Evolutionary conservation across 192 early-diverging fungal genomes (phyloP), one percentile per base, ranked within the genome.

Genomic region (Lobosporangium transversale): DNA sequence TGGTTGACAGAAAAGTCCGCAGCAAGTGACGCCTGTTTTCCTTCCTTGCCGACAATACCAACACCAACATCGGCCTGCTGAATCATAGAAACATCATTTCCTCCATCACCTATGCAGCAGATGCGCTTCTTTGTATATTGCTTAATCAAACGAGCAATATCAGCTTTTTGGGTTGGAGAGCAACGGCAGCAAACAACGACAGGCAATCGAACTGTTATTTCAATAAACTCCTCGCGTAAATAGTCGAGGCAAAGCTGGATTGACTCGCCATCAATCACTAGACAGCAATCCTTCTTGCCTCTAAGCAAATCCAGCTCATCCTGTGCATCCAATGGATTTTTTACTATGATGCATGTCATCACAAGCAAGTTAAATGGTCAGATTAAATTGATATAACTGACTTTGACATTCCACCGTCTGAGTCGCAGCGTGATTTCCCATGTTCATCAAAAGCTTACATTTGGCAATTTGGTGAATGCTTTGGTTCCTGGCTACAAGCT

Each of bases 41-140:
- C 97, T 84, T 98, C 97, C 79, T 95, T 96, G 53, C 97, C 97
- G 14, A 95, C 95, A 75, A 98, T 92, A 27, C 97, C 97, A 12
- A 98, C 93, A 47, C 97, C 84, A n/a, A 98, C 94, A 74, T 98
- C 89, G 0, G 97, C 97, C 0, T 93, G 90, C 73, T 96, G 94
- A 62, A 98, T 98, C 97, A 98, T 98, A 40, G 89, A 91, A 43
- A 98, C 95, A 69, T 98, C 97, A 70, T 98, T 98, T 47, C 95
- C 97, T 43, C 97, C 97, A 76, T 98, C 97, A 43, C 97, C 97
- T 43, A 98, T 94, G 42, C 93, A 93, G 57, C 92, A 87, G 30
- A 94, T 91, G 0, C 94, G 85, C 57, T 92, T 91, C 35, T 87
- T 81, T 3, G 92, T 92, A 42, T 84, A 84, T 8, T 82, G 66